Conservation (phyloP, 2,329 filamentous ascomycete species). For the Xylariaceae sp. region DNA sequence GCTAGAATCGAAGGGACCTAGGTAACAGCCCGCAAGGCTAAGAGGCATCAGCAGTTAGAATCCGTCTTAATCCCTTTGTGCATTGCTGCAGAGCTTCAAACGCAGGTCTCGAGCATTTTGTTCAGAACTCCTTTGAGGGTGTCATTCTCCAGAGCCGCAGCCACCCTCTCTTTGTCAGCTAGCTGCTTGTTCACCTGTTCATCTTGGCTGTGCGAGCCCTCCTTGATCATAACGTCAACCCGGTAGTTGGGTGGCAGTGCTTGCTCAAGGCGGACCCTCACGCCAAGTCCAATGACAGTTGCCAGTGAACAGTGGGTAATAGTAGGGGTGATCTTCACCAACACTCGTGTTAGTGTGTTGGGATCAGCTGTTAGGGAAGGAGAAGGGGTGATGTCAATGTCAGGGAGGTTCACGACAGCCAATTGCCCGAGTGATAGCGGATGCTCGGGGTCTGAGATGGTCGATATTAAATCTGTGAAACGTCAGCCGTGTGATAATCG, state of each 20-base stretch:
- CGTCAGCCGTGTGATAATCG: conserved; percentile 17
- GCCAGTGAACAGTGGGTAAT: conserved; percentile 96
- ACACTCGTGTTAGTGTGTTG: conserved; percentile 64
- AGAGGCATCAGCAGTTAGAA: neutral
- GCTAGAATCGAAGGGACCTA: no score
- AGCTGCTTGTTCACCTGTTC: conserved; percentile 97
- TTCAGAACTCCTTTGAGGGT: conserved; percentile 82
- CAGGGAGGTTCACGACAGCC: conserved; percentile 91
- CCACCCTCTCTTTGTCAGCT: conserved; percentile 92
- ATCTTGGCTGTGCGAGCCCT: conserved; percentile 91
- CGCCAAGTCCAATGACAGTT: conserved; percentile 91
- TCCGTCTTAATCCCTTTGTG: no score
- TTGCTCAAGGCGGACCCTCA: conserved; percentile 86
- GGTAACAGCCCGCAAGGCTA: no score
- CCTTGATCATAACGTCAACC: conserved; percentile 89
- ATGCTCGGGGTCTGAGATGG: conserved; percentile 94
- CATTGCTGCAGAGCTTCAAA: conserved; percentile 33
- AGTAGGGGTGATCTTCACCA: conserved; percentile 89
- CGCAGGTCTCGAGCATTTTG: conserved; percentile 90
- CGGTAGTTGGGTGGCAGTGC: conserved; percentile 87
- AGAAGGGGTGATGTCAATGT: conserved; percentile 74
- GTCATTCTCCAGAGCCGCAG: conserved; percentile 89
- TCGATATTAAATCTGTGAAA: conserved; percentile 76
- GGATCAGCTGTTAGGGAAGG: conserved; percentile 51
- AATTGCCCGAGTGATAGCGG: conserved; percentile 89